Evolutionary conservation across 1,284 basidiomycete genomes (phyloP).

Genomic region (Ustilago bromivora): DNA sequence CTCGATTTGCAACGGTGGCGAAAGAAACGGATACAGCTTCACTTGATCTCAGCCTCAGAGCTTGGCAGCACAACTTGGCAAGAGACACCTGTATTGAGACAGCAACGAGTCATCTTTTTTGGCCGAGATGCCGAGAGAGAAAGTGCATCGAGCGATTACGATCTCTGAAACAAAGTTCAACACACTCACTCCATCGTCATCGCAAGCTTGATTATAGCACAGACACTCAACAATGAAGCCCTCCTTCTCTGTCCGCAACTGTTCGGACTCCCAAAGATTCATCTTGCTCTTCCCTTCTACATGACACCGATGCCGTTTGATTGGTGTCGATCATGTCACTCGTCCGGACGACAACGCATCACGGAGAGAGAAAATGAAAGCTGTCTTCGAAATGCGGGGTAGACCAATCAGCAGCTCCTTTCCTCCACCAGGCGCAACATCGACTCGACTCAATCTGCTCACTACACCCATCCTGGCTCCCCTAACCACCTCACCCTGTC

Average conservation of each 20-base stretch:
- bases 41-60: background rate
- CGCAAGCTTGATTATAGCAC: background rate
- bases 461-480: too few species aligned
- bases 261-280: background rate
- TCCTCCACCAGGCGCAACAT: background rate
- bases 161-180: background rate
- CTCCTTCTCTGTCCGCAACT: background rate
- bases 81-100: background rate
- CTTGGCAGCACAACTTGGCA: background rate
- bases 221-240: background rate
- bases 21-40: background rate
- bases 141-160: conserved; percentile 16
- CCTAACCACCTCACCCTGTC: too few species aligned
- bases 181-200: background rate
- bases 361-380: conserved; percentile 5
- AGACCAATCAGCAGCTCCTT: conserved; percentile 15
- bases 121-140: conserved; percentile 1
- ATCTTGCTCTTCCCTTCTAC: background rate
- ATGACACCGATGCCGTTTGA: background rate
- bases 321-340: background rate
- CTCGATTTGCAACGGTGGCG: background rate
- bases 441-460: too few species aligned
- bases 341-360: background rate
- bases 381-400: conserved; percentile 28
- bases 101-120: background rate